Percentiles rank a stretch among this genome's conserved stretches.
These are phyloP conservation scores for Kwoniella dendrophila DNA, from an alignment of 768 basidiomycete species.

Conservation along the genomic window DNA sequence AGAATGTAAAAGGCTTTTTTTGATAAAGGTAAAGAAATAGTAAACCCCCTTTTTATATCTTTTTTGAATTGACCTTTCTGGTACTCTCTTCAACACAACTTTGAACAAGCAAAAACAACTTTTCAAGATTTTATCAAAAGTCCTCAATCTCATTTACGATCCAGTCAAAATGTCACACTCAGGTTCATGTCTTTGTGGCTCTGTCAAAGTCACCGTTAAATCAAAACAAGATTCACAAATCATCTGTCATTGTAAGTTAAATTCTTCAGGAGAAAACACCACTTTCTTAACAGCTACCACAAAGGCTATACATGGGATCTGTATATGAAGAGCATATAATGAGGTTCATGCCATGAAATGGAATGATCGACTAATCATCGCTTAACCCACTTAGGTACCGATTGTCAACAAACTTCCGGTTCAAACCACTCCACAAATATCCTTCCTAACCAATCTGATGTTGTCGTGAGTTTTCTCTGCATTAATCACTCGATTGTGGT, in stretches of 20 bases:
- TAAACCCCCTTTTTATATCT: too few species aligned
- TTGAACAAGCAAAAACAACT: too few species aligned
- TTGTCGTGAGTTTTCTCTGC: constrained; percentile 31
- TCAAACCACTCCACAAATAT: constrained; percentile 37
- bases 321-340: too few species aligned
- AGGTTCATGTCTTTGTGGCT: constrained; percentile 41
- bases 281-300: background rate
- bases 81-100: too few species aligned
- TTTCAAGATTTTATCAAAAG: too few species aligned
- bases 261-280: too few species aligned
- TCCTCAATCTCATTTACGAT: too few species aligned
- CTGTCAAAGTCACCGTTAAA: constrained; percentile 20
- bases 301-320: background rate
- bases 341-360: background rate
- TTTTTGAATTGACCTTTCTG: too few species aligned
- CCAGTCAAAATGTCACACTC: constrained; percentile 27
- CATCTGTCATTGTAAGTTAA: constrained; percentile 39
- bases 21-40: too few species aligned
- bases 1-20: too few species aligned
- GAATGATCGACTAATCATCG: background rate
- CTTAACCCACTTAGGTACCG: constrained; percentile 19
- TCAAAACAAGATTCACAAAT: constrained; percentile 34
- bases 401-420: constrained; percentile 40
- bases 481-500: background rate
- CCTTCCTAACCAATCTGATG: constrained; percentile 27